These are phyloP conservation scores for Hymenoscyphus infarciens DNA, from an alignment of 2,329 filamentous ascomycete species.

Conservation along the genomic window DNA sequence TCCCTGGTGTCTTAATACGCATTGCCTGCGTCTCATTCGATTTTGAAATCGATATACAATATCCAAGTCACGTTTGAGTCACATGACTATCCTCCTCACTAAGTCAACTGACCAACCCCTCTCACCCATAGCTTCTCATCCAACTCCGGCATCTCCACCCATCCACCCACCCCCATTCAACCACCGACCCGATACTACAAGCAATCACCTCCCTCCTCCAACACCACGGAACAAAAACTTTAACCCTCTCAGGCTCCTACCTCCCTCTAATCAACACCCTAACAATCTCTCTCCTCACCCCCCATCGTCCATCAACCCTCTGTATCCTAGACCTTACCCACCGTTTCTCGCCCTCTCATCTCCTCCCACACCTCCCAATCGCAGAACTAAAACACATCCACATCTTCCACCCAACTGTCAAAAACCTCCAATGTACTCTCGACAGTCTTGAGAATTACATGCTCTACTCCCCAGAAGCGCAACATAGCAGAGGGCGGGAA, in stretches of 20 bases:
- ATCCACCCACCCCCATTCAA: constrained; percentile 7
- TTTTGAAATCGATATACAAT: not conserved
- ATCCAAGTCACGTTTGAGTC: not conserved
- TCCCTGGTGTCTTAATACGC: not conserved
- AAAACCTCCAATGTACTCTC: constrained; percentile 25
- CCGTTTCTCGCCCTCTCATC: constrained; percentile 48
- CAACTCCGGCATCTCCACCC: constrained; percentile 15
- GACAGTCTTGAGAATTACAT: constrained; percentile 31
- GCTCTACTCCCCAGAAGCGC: constrained; percentile 24
- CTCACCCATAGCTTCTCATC: constrained; percentile 20
- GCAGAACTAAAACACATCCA: constrained; percentile 32
- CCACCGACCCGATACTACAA: constrained; percentile 35
- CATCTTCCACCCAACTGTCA: constrained; percentile 24
- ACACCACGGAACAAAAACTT: constrained; percentile 44
- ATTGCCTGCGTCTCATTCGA: not conserved
- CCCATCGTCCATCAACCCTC: constrained; percentile 39
- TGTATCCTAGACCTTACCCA: constrained; percentile 53
- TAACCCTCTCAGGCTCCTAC: constrained; percentile 51
- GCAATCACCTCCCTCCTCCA: constrained; percentile 45
- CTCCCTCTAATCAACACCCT: constrained; percentile 55
- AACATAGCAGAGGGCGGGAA: constrained; percentile 29
- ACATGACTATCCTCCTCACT: constrained; percentile 1
- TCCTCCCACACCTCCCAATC: constrained; percentile 9
- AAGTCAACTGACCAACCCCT: constrained; percentile 15
- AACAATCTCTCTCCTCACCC: constrained; percentile 47